Conservation (phyloP, 1,139 yeast genomes). For the Kodamaea anthophila region DNA sequence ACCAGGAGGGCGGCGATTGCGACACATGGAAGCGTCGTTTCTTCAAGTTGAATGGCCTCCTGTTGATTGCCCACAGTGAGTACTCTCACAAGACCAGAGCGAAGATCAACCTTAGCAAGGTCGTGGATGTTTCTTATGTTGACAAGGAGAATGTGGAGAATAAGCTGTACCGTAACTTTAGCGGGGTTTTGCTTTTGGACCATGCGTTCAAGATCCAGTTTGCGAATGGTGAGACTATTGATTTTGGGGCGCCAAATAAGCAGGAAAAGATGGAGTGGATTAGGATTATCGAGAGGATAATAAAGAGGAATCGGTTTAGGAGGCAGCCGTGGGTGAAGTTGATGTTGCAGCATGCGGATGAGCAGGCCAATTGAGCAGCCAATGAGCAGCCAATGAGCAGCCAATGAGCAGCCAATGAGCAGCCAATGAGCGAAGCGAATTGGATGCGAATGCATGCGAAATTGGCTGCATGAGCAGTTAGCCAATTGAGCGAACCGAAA, state of each 20-base stretch:
- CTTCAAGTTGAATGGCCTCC: conserved; percentile 55
- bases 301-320: conserved; percentile 47
- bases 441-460: too few species aligned
- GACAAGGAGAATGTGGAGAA: conserved; percentile 36
- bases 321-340: conserved; percentile 69
- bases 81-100: conserved; percentile 57
- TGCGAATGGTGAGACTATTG: conserved; percentile 63
- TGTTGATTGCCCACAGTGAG: conserved; percentile 62
- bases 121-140: conserved; percentile 46
- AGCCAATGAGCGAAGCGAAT: too few species aligned
- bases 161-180: conserved; percentile 46
- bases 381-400: too few species aligned
- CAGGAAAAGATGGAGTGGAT: conserved; percentile 57
- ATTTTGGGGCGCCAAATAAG: conserved; percentile 60
- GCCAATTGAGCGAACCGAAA: too few species aligned
- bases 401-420: too few species aligned
- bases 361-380: too few species aligned
- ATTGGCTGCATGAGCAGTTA: too few species aligned
- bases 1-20: conserved; percentile 79
- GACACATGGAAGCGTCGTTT: conserved; percentile 55
- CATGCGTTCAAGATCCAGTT: conserved; percentile 61
- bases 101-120: conserved; percentile 58
- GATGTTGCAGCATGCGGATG: conserved; percentile 24
- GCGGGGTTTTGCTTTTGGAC: conserved; percentile 57
- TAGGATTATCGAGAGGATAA: conserved; percentile 43